Evolutionary conservation across 208 protist species (phyloP), one percentile per base, ranked within the genome.

Genomic region (Wallacemonas rigidus): DNA sequence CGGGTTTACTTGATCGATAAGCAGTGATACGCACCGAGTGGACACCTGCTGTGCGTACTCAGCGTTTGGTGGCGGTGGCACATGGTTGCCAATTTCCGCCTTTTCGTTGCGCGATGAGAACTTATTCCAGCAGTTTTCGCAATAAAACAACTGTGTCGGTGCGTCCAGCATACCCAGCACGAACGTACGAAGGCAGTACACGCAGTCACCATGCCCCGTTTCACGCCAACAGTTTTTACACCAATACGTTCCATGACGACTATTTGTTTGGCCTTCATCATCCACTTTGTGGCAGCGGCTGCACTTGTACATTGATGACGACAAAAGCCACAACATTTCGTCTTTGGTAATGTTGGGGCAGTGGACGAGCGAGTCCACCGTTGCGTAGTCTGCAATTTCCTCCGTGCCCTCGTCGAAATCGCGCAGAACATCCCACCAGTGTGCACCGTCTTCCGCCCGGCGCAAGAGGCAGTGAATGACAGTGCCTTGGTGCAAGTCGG

Each of bases 341-440:
- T 88, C 71, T 67, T 85, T 57, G 17, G 82, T 87, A 45, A 93
- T 77, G 12, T 77, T 82, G 17, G 87, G 87, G 73, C 77, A 81
- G 68, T 91, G 85, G 54, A 96, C 86, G 9, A 96, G 69, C 17
- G 83, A 79, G 38, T 96, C 84, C 3, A 93, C 81, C 26, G 80
- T 58, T 51, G 82, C 74, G 55, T 80, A 88, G 1, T 80, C 69
- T 60, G 77, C 51, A 3, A 77, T 69, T 9, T 54, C 71, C 15
- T 62, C 70, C 47, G 54, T 77, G n/a, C 79, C 76, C 9, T 56
- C 43, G 17, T 64, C 40, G 71, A 84, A 82, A 38, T 78, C 74
- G 44, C 80, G 80, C 60, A 96, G 45, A 54, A 94, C 68, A 77
- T 94, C 89, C 89, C 91, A 96, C 91, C 91, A 96, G 73, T 94